A percentile compares a stretch with the other conserved stretches of the same genome.
These are phyloP conservation scores for Hirschioporus abietinus DNA, from an alignment of 768 basidiomycete genomes.

Conservation along the genomic window DNA sequence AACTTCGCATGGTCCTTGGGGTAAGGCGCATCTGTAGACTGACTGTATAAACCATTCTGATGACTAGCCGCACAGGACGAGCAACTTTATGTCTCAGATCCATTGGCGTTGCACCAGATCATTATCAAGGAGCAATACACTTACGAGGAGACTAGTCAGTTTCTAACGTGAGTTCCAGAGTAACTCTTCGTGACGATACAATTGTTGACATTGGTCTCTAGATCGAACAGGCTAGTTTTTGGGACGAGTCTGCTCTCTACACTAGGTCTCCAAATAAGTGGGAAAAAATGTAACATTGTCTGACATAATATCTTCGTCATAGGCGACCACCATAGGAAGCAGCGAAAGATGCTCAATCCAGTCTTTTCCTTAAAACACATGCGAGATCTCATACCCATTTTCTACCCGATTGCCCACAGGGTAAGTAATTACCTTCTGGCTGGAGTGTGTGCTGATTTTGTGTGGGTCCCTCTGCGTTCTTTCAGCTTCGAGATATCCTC, in stretches of 20 bases:
- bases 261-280: slow-evolving; percentile 20
- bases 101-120: slow-evolving; percentile 20
- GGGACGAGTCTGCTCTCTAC: slow-evolving; percentile 34
- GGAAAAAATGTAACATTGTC: neutral
- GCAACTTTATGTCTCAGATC: slow-evolving; percentile 45
- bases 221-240: slow-evolving; percentile 23
- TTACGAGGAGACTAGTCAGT: slow-evolving; percentile 11
- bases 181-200: neutral
- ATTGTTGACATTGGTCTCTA: neutral
- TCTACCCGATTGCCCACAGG: slow-evolving; percentile 2
- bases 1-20: neutral
- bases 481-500: neutral
- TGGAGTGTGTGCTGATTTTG: neutral
- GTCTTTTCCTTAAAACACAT: slow-evolving; percentile 39
- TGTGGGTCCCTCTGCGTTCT: neutral
- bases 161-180: slow-evolving; percentile 4
- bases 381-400: slow-evolving; percentile 18
- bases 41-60: neutral
- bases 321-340: slow-evolving; percentile 37
- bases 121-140: slow-evolving; percentile 14
- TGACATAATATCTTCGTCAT: neutral
- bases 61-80: slow-evolving; percentile 29
- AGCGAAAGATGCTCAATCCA: slow-evolving; percentile 40
- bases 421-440: neutral
- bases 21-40: neutral